phyloP scores from a whole-genome alignment of 129 eudicot genomes.

The Tagetes patula region DNA sequence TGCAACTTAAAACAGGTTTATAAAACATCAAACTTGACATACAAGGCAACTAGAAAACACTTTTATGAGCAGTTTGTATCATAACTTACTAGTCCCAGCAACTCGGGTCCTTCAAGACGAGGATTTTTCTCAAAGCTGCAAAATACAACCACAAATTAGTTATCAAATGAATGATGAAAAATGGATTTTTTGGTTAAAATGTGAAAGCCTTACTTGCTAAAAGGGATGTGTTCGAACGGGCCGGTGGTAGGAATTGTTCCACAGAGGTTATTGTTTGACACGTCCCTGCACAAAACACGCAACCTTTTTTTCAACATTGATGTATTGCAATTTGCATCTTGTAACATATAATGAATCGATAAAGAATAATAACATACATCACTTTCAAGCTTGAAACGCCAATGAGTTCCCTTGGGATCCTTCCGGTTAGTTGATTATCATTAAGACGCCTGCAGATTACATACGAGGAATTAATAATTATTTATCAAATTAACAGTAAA shows the following conservation, averaged over 20 bases:
- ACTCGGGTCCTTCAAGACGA: slow-evolving; percentile 94
- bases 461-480: slow-evolving; percentile 18
- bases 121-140: slow-evolving; percentile 95
- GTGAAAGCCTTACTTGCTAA: slow-evolving; percentile 63
- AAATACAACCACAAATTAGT: slow-evolving; percentile 13
- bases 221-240: slow-evolving; percentile 88
- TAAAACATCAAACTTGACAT: slow-evolving; percentile 32
- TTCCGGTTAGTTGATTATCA: slow-evolving; percentile 67
- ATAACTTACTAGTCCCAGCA: slow-evolving; percentile 86
- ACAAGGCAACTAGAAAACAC: slow-evolving; percentile 19
- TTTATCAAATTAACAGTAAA: not conserved
- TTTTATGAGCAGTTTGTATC: slow-evolving; percentile 77
- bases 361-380: slow-evolving; percentile 59
- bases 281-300: slow-evolving; percentile 62
- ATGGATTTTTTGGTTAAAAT: not conserved
- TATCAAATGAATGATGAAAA: not conserved
- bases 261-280: slow-evolving; percentile 79
- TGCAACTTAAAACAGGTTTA: slow-evolving; percentile 27
- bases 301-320: slow-evolving; percentile 3
- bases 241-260: slow-evolving; percentile 88
- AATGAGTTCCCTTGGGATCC: slow-evolving; percentile 67
- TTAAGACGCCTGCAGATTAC: slow-evolving; percentile 73
- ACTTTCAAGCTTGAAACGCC: slow-evolving; percentile 81
- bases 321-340: not conserved
- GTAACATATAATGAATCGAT: not conserved